Percentiles rank a stretch among this genome's conserved stretches.
These are phyloP conservation scores for Bisporella sp. DNA, from an alignment of 2,329 filamentous ascomycete genomes.

Conservation along the genomic window DNA sequence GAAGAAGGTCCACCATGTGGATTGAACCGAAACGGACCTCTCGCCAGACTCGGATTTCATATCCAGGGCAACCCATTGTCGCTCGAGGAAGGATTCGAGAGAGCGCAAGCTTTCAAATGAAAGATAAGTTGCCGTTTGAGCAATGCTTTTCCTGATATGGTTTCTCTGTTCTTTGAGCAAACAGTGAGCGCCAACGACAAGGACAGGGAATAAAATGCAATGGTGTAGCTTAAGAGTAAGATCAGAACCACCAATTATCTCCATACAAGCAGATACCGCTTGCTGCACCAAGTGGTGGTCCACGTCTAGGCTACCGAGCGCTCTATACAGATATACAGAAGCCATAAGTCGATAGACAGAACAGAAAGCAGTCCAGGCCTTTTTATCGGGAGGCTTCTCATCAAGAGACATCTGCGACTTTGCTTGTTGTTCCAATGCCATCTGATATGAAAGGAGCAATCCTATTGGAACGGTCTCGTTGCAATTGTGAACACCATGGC, in stretches of 20 bases:
- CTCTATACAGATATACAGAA: constrained; percentile 36
- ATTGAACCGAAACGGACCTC: neutral
- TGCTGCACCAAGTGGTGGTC: constrained; percentile 34
- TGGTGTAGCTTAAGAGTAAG: constrained; percentile 32
- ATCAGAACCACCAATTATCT: constrained; percentile 30
- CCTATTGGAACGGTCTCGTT: constrained; percentile 18
- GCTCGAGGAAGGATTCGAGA: constrained; percentile 17
- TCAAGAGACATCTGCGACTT: constrained; percentile 7
- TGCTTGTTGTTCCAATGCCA: constrained; percentile 20
- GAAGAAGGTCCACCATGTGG: constrained; percentile 22
- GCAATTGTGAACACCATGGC: constrained; percentile 23
- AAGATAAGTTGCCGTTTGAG: constrained; percentile 14
- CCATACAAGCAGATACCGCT: constrained; percentile 30
- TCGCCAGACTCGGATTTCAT: neutral
- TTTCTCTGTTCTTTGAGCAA: constrained; percentile 23
- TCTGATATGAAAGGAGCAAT: constrained; percentile 18
- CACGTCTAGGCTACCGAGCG: constrained; percentile 33
- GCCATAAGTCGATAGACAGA: constrained; percentile 26
- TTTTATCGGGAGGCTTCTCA: constrained; percentile 11
- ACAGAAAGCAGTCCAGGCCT: constrained; percentile 33
- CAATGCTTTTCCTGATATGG: constrained; percentile 18
- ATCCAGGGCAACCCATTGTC: constrained; percentile 16
- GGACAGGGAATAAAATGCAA: constrained; percentile 33
- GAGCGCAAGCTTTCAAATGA: constrained; percentile 22
- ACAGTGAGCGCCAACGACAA: constrained; percentile 31